Percentiles rank a stretch among this genome's conserved stretches.
phyloP scores from a whole-genome alignment of 2,329 filamentous ascomycete species.

The Teratosphaeria epicoccoides region DNA sequence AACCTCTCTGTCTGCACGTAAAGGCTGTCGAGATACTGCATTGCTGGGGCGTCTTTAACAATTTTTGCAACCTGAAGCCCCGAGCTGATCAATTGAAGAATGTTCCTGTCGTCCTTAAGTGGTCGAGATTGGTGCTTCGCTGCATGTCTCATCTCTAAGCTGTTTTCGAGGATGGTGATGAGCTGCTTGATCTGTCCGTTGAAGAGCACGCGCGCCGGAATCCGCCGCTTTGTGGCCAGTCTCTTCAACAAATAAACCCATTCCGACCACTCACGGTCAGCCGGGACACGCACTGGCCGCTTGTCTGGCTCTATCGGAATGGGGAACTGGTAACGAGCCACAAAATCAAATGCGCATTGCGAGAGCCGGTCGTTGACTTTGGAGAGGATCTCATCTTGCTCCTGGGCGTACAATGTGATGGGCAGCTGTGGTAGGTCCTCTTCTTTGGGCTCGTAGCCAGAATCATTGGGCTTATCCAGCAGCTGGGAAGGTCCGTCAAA shows the following conservation, averaged over 20 bases:
- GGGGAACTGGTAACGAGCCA: conserved; percentile 83
- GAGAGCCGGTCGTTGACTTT: conserved; percentile 77
- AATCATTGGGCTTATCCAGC: conserved; percentile 59
- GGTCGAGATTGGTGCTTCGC: conserved; percentile 74
- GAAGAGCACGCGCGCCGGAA: conserved; percentile 73
- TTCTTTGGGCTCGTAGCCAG: conserved; percentile 65
- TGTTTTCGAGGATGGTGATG: conserved; percentile 79
- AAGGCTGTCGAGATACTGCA: conserved; percentile 70
- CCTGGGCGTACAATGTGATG: conserved; percentile 69
- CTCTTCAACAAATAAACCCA: conserved; percentile 83
- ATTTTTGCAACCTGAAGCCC: conserved; percentile 83
- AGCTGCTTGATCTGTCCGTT: conserved; percentile 84
- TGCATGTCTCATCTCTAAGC: conserved; percentile 75
- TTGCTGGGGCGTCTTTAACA: conserved; percentile 70
- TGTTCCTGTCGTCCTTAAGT: conserved; percentile 79
- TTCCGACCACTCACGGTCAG: conserved; percentile 80
- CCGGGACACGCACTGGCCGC: conserved; percentile 61
- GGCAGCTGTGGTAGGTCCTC: conserved; percentile 71
- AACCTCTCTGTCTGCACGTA: conserved; percentile 73
- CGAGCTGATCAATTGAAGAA: conserved; percentile 76
- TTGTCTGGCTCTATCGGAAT: conserved; percentile 76
- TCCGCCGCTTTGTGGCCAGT: conserved; percentile 73
- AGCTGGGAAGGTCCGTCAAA: conserved; percentile 83
- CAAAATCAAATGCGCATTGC: conserved; percentile 79
- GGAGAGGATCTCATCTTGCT: conserved; percentile 71